Conservation (phyloP, 139 green algal genomes). For the Chlorokybus atmophyticus region DNA sequence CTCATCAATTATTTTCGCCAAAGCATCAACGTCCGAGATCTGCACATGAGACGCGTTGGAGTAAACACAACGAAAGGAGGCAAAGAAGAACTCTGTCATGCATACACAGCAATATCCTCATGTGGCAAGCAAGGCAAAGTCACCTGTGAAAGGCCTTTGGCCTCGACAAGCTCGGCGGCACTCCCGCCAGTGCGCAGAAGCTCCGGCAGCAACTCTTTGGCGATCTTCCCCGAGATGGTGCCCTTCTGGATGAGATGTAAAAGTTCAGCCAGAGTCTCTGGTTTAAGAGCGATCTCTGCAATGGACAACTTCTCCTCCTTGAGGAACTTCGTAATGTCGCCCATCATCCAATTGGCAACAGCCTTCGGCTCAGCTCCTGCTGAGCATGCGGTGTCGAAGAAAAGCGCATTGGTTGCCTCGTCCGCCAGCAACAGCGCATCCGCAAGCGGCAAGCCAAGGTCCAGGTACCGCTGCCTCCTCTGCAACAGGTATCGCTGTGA, state of each 20-base stretch:
- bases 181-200: slow-evolving; percentile 15
- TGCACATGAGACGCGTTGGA: slow-evolving; percentile 13
- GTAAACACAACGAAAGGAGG: neutral
- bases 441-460: slow-evolving; percentile 48
- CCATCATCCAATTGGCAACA: slow-evolving; percentile 88
- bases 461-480: slow-evolving; percentile 47
- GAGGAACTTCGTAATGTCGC: slow-evolving; percentile 59
- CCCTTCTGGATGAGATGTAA: slow-evolving; percentile 75
- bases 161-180: slow-evolving; percentile 23
- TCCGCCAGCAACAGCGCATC: slow-evolving; percentile 73
- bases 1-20: slow-evolving; percentile 62
- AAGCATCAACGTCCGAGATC: slow-evolving; percentile 63
- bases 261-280: slow-evolving; percentile 62
- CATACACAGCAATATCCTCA: neutral
- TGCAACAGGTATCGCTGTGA: too few species aligned
- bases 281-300: slow-evolving; percentile 3
- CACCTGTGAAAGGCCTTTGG: slow-evolving; percentile 20
- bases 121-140: neutral
- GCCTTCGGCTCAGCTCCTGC: slow-evolving; percentile 57
- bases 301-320: slow-evolving; percentile 12
- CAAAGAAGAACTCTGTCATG: neutral
- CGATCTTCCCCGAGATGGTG: slow-evolving; percentile 92
- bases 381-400: neutral
- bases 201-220: slow-evolving; percentile 78
- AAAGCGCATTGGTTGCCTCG: slow-evolving; percentile 34